Base-by-base conservation (phyloP, 371 early-diverging fungal species). In the Mucor indicus region DNA sequence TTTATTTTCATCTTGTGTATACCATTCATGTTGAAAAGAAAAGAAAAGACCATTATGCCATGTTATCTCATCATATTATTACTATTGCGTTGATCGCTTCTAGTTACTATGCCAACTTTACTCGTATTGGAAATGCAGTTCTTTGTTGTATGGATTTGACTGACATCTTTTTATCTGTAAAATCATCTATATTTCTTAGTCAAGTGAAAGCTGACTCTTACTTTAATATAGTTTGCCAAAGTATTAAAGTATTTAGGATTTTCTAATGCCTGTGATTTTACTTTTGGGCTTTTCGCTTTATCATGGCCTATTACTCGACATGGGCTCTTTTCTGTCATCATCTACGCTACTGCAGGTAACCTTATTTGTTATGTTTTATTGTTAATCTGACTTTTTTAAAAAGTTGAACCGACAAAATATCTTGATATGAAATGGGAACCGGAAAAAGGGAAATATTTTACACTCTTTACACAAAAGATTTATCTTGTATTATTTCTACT, bases 281-380 rank as follows among this genome's bases (percentile, higher is more conserved):
- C 81, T 1, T 93, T 93, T 72, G 86, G 75, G 19, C 33, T 85
- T 19, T 92, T 93, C 56, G 82, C 86, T 17, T 33, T 88, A 2
- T 77, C 84, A 17, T 93, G 94, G 94, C 54, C 92, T 33, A 46
- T 79, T 16, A 85, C 91, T 1, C 78, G 92, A 25, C 93, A 92
- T 53, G 67, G 62, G 16, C 58, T 85, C 54, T 90, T 75, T 44
- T 66, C 72, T 1, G 42, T 69, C 44, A 72, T 88, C 35, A 67
- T 80, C 37, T 79, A 77, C 69, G 75, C 82, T 22, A 61, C 74
- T 8, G 76, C 57, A 47, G 62, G 75, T 70, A 64, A 51, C 44
- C 25, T 15, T n/a, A n/a, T n/a, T n/a, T n/a, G n/a, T n/a, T n/a
- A n/a, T n/a, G n/a, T n/a, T n/a, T n/a, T n/a, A n/a, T n/a, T n/a